Percentiles rank a stretch among this genome's conserved stretches.
Evolutionary conservation across 306 rosid species (phyloP).

Genomic region (Gillenia trifoliata): DNA sequence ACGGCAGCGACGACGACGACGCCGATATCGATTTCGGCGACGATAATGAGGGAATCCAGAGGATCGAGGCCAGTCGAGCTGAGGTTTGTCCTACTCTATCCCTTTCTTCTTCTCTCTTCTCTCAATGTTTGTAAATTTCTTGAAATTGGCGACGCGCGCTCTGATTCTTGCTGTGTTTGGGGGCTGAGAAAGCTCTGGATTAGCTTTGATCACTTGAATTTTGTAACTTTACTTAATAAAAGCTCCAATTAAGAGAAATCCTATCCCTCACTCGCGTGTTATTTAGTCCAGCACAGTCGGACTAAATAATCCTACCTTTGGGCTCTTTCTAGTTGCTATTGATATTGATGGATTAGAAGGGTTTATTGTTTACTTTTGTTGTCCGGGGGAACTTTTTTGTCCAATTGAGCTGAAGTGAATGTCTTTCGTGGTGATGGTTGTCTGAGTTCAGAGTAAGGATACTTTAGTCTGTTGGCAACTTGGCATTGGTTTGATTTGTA

Average conservation of each 20-base stretch:
- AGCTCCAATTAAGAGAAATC: too few relatives aligned
- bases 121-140: neutral
- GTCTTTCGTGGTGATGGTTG: neutral
- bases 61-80: slow-evolving; percentile 50
- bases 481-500: neutral
- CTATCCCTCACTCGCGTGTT: too few relatives aligned
- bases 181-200: neutral
- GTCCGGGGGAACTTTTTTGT: neutral
- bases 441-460: neutral
- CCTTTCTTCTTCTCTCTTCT: neutral
- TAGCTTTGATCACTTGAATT: neutral
- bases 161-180: neutral
- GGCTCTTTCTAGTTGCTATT: neutral
- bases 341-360: neutral
- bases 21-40: slow-evolving; percentile 23
- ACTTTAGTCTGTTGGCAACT: neutral
- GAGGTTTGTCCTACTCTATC: slow-evolving; percentile 40
- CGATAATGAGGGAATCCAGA: slow-evolving; percentile 44
- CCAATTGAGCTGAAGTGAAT: neutral
- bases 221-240: neutral
- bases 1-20: slow-evolving; percentile 40
- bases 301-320: neutral
- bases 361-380: neutral
- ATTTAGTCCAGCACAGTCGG: neutral
- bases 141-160: neutral